These are phyloP conservation scores for Pseudogymnoascus sp. DNA, from an alignment of 2,329 filamentous ascomycete species.

Conservation along the genomic window DNA sequence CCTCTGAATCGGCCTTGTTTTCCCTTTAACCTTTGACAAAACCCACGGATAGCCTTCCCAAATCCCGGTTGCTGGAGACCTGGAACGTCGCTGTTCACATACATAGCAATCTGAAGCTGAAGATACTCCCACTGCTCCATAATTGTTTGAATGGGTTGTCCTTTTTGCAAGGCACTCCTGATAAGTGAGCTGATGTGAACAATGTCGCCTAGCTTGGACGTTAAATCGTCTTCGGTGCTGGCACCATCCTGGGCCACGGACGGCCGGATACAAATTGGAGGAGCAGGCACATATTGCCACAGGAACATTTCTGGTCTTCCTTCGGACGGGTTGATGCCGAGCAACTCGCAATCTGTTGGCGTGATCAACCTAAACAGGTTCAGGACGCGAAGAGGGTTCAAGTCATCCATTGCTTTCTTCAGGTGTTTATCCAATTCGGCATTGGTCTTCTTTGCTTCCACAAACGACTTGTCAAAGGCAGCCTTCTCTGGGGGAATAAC, in stretches of 20 bases:
- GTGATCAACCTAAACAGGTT: constrained; percentile 88
- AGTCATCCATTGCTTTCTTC: constrained; percentile 85
- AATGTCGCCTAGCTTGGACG: constrained; percentile 93
- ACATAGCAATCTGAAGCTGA: constrained; percentile 91
- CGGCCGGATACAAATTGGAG: constrained; percentile 86
- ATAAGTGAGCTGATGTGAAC: constrained; percentile 87
- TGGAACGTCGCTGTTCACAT: constrained; percentile 94
- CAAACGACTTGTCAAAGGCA: constrained; percentile 78
- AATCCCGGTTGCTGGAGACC: constrained; percentile 83
- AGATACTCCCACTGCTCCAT: constrained; percentile 99
- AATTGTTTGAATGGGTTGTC: constrained; percentile 76
- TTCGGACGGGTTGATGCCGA: constrained; percentile 79
- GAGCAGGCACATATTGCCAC: constrained; percentile 92
- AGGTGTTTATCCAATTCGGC: constrained; percentile 83
- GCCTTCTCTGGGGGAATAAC: constrained; percentile 72
- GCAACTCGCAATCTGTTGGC: constrained; percentile 77
- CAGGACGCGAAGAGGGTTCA: constrained; percentile 80
- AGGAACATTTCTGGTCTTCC: constrained; percentile 93
- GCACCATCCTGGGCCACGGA: constrained; percentile 89
- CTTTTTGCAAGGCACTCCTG: constrained; percentile 70
- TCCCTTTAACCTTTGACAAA: constrained; percentile 91
- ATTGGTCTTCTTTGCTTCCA: constrained; percentile 67
- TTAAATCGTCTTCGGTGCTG: constrained; percentile 93
- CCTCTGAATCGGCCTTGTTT: constrained; percentile 97
- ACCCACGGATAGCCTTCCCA: constrained; percentile 82